Evolutionary conservation across 2,329 filamentous ascomycete species (phyloP).

Genomic region (Dactylonectria estremocensis): DNA sequence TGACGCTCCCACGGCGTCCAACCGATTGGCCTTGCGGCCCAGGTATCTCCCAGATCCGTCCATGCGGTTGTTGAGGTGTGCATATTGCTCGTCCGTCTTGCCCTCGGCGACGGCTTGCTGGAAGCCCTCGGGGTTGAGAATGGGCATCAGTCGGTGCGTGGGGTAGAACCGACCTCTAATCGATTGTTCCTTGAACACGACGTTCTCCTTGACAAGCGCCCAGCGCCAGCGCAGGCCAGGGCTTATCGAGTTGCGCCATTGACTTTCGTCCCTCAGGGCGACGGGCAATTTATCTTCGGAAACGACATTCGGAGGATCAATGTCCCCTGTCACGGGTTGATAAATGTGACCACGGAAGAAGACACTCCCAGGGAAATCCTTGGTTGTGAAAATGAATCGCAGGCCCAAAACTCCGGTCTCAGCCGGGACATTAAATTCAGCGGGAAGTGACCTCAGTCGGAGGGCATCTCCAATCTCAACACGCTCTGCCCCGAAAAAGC

Average conservation of each 20-base stretch:
- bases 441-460: constrained; percentile 60
- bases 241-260: constrained; percentile 57
- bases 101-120: constrained; percentile 56
- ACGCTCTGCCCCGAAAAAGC: constrained; percentile 67
- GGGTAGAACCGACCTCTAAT: constrained; percentile 73
- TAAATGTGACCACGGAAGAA: constrained; percentile 61
- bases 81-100: constrained; percentile 60
- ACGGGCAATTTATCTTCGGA: constrained; percentile 58
- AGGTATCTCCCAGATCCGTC: constrained; percentile 58
- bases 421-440: constrained; percentile 53
- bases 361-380: constrained; percentile 53
- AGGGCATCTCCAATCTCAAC: constrained; percentile 65
- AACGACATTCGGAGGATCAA: constrained; percentile 47
- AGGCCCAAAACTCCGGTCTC: constrained; percentile 57
- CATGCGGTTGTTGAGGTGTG: constrained; percentile 69
- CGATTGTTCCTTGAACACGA: constrained; percentile 62
- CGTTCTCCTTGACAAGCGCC: constrained; percentile 61
- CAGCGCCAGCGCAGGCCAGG: constrained; percentile 56
- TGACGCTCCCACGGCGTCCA: constrained; percentile 61
- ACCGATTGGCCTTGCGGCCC: constrained; percentile 58
- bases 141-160: constrained; percentile 66
- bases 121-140: constrained; percentile 61
- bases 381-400: constrained; percentile 57
- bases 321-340: constrained; percentile 51
- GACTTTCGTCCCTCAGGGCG: constrained; percentile 58